Base-by-base conservation (phyloP, 2,329 filamentous ascomycete genomes). In the Didymella sp. region DNA sequence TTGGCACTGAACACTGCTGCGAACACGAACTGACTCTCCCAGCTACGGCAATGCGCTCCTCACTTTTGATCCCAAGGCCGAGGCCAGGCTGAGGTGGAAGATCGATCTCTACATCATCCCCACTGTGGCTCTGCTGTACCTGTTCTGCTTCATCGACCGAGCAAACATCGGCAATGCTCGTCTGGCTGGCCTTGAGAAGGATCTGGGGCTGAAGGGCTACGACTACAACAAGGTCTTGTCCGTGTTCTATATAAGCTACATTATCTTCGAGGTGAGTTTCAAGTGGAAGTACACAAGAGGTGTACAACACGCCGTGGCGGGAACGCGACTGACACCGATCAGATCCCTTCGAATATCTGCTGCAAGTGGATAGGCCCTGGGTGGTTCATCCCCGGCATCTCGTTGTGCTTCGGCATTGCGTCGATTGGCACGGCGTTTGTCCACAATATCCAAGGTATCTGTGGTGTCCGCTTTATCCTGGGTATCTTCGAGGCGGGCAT, bases 71-170 rank as follows among this genome's bases (percentile, higher is more conserved):
- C 76, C 79, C 3, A 79, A 74, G 25, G 85, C 83, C 2, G 88
- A 89, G 68, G 72, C 80, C 7, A 81, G 78, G 48, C 78, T 90
- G 22, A 79, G 86, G 7, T 75, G 77, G 66, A 90, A 90, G 72
- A 86, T 90, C 44, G 88, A 91, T 64, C 63, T 89, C 6, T 83
- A 79, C 64, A 83, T 89, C 41, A 79, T 90, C 0, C 88, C 89
- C 0, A 89, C 85, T 0, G 87, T 90, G 0, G 77, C 87, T 0
- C 55, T 90, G 0, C 76, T 91, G 3, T 91, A 90, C 65, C 80
- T 90, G 0, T 90, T 90, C 67, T 90, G 87, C 75, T 90, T 90
- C 74, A 89, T 90, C 61, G 88, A 90, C 65, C 82, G 88, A n/a
- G 86, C 88, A 22, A 91, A 90, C 59, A 88, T 91, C 33, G 88